Evolutionary conservation across 208 protist genomes (phyloP), one percentile per base, ranked within the genome.

Genomic region (Leishmania major): DNA sequence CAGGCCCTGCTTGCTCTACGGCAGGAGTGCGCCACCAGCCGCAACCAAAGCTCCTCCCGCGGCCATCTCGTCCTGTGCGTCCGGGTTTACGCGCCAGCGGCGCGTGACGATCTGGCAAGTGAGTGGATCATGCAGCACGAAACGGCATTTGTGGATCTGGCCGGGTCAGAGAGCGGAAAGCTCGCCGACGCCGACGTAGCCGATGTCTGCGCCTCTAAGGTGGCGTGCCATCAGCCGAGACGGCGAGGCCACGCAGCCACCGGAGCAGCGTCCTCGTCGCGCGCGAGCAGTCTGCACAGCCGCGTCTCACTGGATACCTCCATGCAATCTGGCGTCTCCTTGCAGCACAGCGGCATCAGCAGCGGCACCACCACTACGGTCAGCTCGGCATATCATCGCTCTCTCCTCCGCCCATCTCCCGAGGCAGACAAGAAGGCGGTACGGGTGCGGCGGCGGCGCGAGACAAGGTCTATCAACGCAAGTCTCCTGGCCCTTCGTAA

Each of bases 401-500:
- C 77, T 31, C 75, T 85, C 37, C 73, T 89, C 31, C 81, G 69
- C 72, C 76, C 78, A 31, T 74, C 70, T 13, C 77, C 37, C 10
- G 77, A 70, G 43, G 85, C 77, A 59, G 83, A 84, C 25, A 55
- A 79, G 43, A 49, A 69, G 69, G 89, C 77, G 40, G 80, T 70
- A n/a, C 82, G 70, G 15, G 79, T 59, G 59, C 78, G 82, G 71
- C 89, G 92, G 19, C 71, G n/a, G 55, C 71, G 79, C 22, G 92
- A 96, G 77, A 90, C 89, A 73, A 87, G 87, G 17, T 84, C 85
- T 84, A 97, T 97, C 79, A 97, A 97, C 87, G 89, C 87, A 47
- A 95, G 91, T n/a, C 84, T 97, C 73, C 87, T 97, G 43, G 92
- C 92, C 15, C 86, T 97, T 60, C 92, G 91, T 10, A 93, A 95